Evolutionary conservation across 1,284 basidiomycete genomes (phyloP).

Genomic region (Amylostereum areolatum): DNA sequence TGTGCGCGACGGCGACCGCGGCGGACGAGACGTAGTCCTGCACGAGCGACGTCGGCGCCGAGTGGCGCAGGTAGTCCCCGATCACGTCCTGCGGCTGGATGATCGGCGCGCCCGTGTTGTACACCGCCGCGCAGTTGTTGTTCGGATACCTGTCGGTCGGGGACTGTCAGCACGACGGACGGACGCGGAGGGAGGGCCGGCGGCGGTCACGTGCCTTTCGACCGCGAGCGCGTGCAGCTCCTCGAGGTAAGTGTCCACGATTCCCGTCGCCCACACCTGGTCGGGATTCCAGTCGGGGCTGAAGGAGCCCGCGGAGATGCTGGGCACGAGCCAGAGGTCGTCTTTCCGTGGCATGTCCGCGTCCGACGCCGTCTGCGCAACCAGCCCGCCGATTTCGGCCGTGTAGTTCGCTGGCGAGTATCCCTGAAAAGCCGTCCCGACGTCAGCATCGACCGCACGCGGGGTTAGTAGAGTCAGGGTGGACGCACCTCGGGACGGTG

Average conservation of each 20-base stretch:
- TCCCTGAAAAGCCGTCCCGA: constrained; percentile 19
- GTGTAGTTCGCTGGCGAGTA: constrained; percentile 44
- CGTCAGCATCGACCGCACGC: background rate
- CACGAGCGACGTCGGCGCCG: constrained; percentile 38
- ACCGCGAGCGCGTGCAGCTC: constrained; percentile 46
- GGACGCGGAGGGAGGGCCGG: background rate
- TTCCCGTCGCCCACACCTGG: constrained; percentile 53
- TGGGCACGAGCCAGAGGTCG: constrained; percentile 54
- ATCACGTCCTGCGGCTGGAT: constrained; percentile 49
- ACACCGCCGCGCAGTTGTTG: constrained; percentile 58
- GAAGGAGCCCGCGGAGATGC: constrained; percentile 32
- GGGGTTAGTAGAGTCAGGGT: constrained; percentile 21
- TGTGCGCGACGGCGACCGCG: constrained; percentile 33
- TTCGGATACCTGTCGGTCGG: constrained; percentile 32
- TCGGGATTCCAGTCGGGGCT: constrained; percentile 43
- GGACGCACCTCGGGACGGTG: constrained; percentile 14
- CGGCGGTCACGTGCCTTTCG: constrained; percentile 36
- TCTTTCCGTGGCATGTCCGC: constrained; percentile 34
- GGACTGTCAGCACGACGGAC: background rate
- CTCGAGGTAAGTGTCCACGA: constrained; percentile 40
- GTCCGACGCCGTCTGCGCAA: constrained; percentile 35
- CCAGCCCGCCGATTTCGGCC: constrained; percentile 36
- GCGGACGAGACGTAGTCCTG: constrained; percentile 45
- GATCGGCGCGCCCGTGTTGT: constrained; percentile 31
- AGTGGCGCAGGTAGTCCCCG: constrained; percentile 53